Evolutionary conservation across 129 eudicot genomes (phyloP).

Genomic region (Daucus carota): DH1_v3.0 NC_030383.2:4263501-4264000

Average conservation of each 20-base stretch:
- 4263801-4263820: slow-evolving; percentile 73
- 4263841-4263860: slow-evolving; percentile 85
- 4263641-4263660: slow-evolving; percentile 85
- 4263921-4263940: slow-evolving; percentile 57
- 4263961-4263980: slow-evolving; percentile 70
- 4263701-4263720: slow-evolving; percentile 87
- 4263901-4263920: slow-evolving; percentile 29
- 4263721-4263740: slow-evolving; percentile 89
- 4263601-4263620: slow-evolving; percentile 73
- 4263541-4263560: slow-evolving; percentile 84
- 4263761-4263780: slow-evolving; percentile 69
- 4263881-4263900: slow-evolving; percentile 88
- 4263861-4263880: slow-evolving; percentile 91
- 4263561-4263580: slow-evolving; percentile 91
- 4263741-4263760: slow-evolving; percentile 85
- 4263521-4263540: slow-evolving; percentile 62
- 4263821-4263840: slow-evolving; percentile 93
- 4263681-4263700: slow-evolving; percentile 51
- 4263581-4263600: slow-evolving; percentile 84
- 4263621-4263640: slow-evolving; percentile 69
- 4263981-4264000: slow-evolving; percentile 59
- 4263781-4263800: slow-evolving; percentile 65
- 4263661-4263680: slow-evolving; percentile 56
- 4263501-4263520: slow-evolving; percentile 37
- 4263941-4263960: slow-evolving; percentile 46